These are phyloP conservation scores for Botryotinia convoluta DNA, from an alignment of 2,329 filamentous ascomycete genomes.

Conservation along the genomic window DNA sequence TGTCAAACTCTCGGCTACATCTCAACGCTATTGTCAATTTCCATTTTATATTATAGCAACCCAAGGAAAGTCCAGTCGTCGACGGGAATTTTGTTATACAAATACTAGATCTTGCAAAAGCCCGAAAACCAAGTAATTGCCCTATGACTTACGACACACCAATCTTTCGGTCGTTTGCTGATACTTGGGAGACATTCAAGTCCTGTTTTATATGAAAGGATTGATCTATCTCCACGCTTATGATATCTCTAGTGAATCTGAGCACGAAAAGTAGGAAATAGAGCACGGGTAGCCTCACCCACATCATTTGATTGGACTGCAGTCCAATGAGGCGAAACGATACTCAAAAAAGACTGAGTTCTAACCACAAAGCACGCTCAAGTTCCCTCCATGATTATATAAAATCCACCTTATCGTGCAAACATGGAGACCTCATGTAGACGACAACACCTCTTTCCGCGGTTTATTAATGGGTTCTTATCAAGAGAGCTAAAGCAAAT, in stretches of 20 bases:
- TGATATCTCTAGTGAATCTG: not conserved
- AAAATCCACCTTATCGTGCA: not conserved
- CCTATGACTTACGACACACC: not conserved
- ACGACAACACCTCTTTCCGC: not conserved
- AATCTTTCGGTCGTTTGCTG: not conserved
- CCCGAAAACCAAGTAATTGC: accelerated
- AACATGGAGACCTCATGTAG: not conserved
- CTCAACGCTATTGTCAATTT: not conserved
- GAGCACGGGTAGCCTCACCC: accelerated
- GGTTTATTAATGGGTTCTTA: no score
- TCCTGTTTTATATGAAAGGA: not conserved
- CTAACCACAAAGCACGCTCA: not conserved
- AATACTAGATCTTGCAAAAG: not conserved
- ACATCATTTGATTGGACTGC: accelerated
- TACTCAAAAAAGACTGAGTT: not conserved
- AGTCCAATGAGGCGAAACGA: not conserved
- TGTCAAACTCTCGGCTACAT: not conserved
- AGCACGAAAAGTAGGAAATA: not conserved
- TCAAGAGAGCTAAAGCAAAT: no score
- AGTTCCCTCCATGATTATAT: not conserved
- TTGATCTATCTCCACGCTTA: not conserved
- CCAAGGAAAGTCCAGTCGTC: not conserved
- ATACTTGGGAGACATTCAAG: accelerated
- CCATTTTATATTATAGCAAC: not conserved
- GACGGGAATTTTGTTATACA: not conserved